Evolutionary conservation across 306 rosid genomes (phyloP).

Genomic region (Cicer chorassanicum): DNA sequence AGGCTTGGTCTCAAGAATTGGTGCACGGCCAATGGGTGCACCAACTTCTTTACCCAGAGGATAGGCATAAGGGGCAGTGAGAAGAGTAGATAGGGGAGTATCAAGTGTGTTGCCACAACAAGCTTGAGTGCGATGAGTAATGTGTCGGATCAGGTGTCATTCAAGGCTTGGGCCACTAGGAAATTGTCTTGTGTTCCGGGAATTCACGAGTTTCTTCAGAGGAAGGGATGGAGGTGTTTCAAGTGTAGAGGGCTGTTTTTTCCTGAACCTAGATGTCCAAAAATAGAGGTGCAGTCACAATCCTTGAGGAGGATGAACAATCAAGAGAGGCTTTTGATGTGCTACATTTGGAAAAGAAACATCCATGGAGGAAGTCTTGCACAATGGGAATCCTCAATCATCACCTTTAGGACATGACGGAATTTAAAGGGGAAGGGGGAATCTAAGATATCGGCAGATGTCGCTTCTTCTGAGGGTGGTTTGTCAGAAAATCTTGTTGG

Average conservation of each 20-base stretch:
- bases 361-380: neutral
- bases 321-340: neutral
- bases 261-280: neutral
- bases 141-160: neutral
- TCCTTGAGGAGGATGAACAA: neutral
- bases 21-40: neutral
- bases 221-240: constrained; percentile 1
- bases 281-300: neutral
- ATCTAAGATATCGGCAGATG: neutral
- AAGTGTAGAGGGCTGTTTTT: neutral
- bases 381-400: neutral
- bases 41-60: neutral
- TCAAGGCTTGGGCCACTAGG: neutral
- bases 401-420: neutral
- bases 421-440: constrained; percentile 9
- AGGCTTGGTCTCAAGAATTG: neutral
- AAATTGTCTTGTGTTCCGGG: neutral
- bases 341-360: neutral
- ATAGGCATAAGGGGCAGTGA: neutral
- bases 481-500: neutral
- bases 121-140: neutral
- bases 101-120: neutral
- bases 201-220: neutral
- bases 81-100: neutral
- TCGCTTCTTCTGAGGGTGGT: neutral